Conservation (phyloP, 2,329 filamentous ascomycete species). For the Calonectria hongkongensis region DNA sequence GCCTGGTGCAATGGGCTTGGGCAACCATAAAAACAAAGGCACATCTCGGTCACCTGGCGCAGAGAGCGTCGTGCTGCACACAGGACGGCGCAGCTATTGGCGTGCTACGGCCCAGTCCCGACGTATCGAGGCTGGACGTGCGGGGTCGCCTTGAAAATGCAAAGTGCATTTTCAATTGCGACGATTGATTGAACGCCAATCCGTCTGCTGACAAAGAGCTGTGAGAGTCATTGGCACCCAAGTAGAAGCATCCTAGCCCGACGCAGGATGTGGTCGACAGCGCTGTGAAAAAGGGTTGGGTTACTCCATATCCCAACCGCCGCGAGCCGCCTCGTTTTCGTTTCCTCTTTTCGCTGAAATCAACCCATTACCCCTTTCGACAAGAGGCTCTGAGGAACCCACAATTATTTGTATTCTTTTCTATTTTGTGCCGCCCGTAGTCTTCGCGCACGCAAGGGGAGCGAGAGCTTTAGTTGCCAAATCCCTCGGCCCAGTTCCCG, state of each 20-base stretch:
- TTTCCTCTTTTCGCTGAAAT: slow-evolving; percentile 8
- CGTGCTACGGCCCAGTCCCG: slow-evolving; percentile 20
- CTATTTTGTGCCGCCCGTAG: slow-evolving; percentile 19
- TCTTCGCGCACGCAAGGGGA: slow-evolving; percentile 1
- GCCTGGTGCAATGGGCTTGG: slow-evolving; percentile 4
- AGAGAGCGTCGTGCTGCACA: not conserved
- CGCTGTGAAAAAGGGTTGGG: slow-evolving; percentile 10
- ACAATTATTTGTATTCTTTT: slow-evolving; percentile 21
- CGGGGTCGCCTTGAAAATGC: slow-evolving; percentile 27
- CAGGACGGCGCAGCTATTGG: slow-evolving; percentile 17
- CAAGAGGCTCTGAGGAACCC: slow-evolving; percentile 3
- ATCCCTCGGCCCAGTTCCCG: slow-evolving; percentile 1
- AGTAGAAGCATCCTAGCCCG: slow-evolving; percentile 20
- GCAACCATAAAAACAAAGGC: slow-evolving; percentile 13
- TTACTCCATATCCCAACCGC: slow-evolving; percentile 19
- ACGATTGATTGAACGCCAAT: slow-evolving; percentile 3
- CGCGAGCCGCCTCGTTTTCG: slow-evolving; percentile 17
- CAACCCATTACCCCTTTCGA: slow-evolving; percentile 5
- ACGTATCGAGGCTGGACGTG: slow-evolving; percentile 15
- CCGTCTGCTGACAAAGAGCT: slow-evolving; percentile 1
- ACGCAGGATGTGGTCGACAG: not conserved
- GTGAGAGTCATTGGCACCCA: slow-evolving; percentile 23
- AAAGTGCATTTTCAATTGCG: slow-evolving; percentile 9
- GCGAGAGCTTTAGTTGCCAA: slow-evolving; percentile 1
- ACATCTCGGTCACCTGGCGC: slow-evolving; percentile 20